phyloP scores from a whole-genome alignment of 2,329 filamentous ascomycete genomes.

The Trichoderma citrinoviride region DNA sequence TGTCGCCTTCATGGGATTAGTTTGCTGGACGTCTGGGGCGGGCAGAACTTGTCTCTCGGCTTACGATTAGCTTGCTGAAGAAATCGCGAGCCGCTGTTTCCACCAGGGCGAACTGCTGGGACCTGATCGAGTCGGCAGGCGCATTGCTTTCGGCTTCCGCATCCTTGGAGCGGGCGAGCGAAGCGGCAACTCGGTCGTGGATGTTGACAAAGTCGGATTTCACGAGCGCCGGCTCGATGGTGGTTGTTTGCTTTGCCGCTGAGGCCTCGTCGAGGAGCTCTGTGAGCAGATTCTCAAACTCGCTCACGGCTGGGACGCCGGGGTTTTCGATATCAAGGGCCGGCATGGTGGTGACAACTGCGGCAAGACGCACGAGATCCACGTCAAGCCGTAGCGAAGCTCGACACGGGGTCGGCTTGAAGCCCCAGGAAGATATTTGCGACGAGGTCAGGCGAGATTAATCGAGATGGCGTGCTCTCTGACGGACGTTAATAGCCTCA shows the following conservation, averaged over 20 bases:
- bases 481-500: not conserved
- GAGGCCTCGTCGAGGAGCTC: constrained; percentile 59
- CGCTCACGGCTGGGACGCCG: constrained; percentile 52
- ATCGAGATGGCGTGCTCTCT: not conserved
- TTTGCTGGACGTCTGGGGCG: constrained; percentile 25
- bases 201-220: constrained; percentile 62
- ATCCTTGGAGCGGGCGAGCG: constrained; percentile 29
- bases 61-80: constrained; percentile 76
- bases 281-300: constrained; percentile 54
- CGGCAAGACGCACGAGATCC: not conserved
- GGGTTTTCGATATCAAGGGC: constrained; percentile 45
- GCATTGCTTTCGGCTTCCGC: constrained; percentile 33
- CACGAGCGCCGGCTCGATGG: constrained; percentile 71
- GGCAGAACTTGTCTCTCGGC: constrained; percentile 31
- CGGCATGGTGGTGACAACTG: constrained; percentile 45
- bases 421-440: not conserved
- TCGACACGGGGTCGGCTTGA: constrained; percentile 4
- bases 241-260: constrained; percentile 54
- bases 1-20: constrained; percentile 57
- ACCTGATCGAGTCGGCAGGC: constrained; percentile 39
- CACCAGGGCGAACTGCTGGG: constrained; percentile 65
- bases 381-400: not conserved
- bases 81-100: constrained; percentile 80
- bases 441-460: not conserved
- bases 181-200: constrained; percentile 43